These are phyloP conservation scores for Trichoderma sp. DNA, from an alignment of 2,329 filamentous ascomycete species.

Conservation along the genomic window DNA sequence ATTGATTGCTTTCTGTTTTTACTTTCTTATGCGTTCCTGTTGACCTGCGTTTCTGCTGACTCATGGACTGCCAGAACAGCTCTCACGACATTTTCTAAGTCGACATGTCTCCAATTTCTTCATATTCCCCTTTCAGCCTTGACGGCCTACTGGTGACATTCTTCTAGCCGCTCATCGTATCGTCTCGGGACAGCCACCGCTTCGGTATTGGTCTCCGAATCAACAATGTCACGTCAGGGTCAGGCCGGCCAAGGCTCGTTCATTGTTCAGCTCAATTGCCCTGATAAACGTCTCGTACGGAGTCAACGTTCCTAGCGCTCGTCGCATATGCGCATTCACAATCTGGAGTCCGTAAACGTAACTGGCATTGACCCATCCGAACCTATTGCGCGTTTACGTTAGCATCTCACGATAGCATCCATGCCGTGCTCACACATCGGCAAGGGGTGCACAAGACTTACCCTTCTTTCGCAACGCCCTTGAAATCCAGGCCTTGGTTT, in stretches of 20 bases:
- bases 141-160: not conserved
- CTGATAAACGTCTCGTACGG: constrained; percentile 79
- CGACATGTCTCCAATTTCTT: not conserved
- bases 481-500: constrained; percentile 93
- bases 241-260: constrained; percentile 51
- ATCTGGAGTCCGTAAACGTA: constrained; percentile 92
- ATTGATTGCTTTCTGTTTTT: constrained; percentile 17
- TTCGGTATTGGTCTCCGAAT: not conserved
- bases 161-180: not conserved
- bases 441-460: constrained; percentile 48
- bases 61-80: not conserved
- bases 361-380: constrained; percentile 98
- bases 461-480: constrained; percentile 94
- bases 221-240: not conserved
- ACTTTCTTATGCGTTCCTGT: not conserved
- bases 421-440: not conserved
- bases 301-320: constrained; percentile 83
- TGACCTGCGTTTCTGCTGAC: not conserved
- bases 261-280: constrained; percentile 57
- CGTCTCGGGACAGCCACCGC: not conserved
- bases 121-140: not conserved
- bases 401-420: constrained; percentile 24
- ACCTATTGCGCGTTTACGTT: constrained; percentile 52
- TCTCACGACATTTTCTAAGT: not conserved
- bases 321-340: constrained; percentile 82